Percentiles rank a stretch among this genome's conserved stretches.
phyloP scores from a whole-genome alignment of 371 early-diverging fungal genomes.

The Umbelopsis sp. region DNA sequence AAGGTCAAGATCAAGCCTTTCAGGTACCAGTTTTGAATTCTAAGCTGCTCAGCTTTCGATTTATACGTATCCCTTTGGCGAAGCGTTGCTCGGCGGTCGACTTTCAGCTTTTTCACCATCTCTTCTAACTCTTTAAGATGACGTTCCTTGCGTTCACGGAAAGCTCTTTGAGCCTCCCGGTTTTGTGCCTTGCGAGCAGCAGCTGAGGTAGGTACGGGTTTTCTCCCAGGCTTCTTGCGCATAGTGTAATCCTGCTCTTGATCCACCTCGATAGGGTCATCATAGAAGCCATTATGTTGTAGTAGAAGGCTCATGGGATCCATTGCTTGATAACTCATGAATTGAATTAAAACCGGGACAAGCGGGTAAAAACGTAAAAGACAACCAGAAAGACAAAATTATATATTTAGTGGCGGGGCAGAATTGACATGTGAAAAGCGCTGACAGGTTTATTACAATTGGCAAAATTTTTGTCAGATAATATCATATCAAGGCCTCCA shows the following conservation, averaged over 20 bases:
- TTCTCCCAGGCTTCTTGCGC: slow-evolving; percentile 75
- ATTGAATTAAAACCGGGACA: not conserved
- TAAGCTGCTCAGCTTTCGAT: slow-evolving; percentile 43
- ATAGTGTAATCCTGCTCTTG: slow-evolving; percentile 29
- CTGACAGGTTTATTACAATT: not conserved
- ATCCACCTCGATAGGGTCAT: not conserved
- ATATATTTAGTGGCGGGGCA: not conserved
- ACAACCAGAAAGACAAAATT: not conserved
- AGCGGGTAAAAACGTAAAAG: slow-evolving; percentile 19
- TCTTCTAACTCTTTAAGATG: slow-evolving; percentile 66
- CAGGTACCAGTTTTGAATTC: slow-evolving; percentile 50
- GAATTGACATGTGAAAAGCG: slow-evolving; percentile 12
- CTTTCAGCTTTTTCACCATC: slow-evolving; percentile 61
- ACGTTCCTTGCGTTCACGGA: slow-evolving; percentile 73
- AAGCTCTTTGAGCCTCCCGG: slow-evolving; percentile 76
- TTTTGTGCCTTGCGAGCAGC: slow-evolving; percentile 76
- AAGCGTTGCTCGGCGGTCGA: slow-evolving; percentile 37
- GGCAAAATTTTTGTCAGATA: not conserved
- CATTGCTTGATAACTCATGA: not conserved
- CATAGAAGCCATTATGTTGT: not conserved
- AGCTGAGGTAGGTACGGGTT: slow-evolving; percentile 65
- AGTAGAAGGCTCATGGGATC: slow-evolving; percentile 6
- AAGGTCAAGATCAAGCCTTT: slow-evolving; percentile 47
- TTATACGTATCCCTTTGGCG: slow-evolving; percentile 6
- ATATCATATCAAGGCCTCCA: slow-evolving; percentile 22